Conservation (phyloP, 345 rosid genomes). For the Eucalyptus coolabah region DNA sequence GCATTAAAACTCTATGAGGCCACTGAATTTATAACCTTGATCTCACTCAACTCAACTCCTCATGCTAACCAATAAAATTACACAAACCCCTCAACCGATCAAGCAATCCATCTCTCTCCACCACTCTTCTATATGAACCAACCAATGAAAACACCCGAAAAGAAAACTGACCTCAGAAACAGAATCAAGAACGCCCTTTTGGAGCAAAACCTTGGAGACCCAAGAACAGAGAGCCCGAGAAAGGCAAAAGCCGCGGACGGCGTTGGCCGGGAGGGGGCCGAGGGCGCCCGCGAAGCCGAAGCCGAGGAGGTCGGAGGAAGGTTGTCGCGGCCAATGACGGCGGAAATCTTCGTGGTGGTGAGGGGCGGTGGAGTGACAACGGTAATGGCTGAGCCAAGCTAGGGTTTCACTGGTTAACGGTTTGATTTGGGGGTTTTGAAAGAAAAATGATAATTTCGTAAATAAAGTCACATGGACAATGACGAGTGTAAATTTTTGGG, state of each 20-base stretch:
- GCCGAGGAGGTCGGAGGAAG: neutral
- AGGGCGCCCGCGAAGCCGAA: neutral
- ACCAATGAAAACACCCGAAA: no score
- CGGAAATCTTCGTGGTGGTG: neutral
- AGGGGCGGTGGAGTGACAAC: neutral
- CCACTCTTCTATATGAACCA: neutral
- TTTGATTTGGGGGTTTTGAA: neutral
- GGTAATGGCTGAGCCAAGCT: neutral
- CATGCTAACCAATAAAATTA: neutral
- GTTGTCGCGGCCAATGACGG: neutral
- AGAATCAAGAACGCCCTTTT: constrained; percentile 32
- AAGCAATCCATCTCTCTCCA: neutral
- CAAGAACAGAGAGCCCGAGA: constrained; percentile 32
- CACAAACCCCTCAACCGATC: neutral
- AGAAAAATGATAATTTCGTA: neutral
- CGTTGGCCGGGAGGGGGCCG: constrained; percentile 21
- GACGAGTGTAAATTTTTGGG: no score
- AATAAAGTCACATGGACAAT: neutral
- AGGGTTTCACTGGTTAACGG: neutral
- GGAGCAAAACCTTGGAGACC: constrained; percentile 28
- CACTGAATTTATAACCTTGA: neutral
- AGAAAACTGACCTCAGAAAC: constrained; percentile 32
- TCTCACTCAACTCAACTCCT: neutral
- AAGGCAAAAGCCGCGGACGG: constrained; percentile 43
- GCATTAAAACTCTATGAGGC: neutral